Evolutionary conservation across 1,284 basidiomycete species (phyloP).

Genomic region (Trichosporon faecale): DNA sequence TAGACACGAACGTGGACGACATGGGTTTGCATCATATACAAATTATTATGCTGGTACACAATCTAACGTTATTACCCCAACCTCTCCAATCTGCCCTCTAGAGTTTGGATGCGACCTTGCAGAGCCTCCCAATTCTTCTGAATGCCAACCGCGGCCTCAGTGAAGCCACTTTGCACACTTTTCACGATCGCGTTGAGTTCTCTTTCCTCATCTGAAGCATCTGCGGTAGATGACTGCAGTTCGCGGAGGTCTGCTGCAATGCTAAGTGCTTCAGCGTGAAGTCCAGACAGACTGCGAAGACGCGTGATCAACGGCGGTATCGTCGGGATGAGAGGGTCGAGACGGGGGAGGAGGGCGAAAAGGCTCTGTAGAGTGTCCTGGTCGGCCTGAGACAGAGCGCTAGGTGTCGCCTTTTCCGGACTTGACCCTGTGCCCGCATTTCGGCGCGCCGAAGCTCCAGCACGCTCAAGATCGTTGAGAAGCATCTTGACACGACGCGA

Average conservation of each 20-base stretch:
- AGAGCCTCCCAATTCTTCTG: constrained; percentile 65
- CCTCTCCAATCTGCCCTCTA: constrained; percentile 51
- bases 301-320: constrained; percentile 87
- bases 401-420: constrained; percentile 23
- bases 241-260: constrained; percentile 61
- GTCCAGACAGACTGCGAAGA: constrained; percentile 71
- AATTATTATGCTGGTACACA: not conserved
- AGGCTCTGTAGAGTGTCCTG: constrained; percentile 59
- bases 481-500: constrained; percentile 89
- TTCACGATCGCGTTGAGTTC: constrained; percentile 68
- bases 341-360: constrained; percentile 72
- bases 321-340: constrained; percentile 82
- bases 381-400: constrained; percentile 55
- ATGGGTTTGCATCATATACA: not conserved
- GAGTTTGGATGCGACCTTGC: constrained; percentile 57
- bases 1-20: not conserved
- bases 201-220: constrained; percentile 61
- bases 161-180: constrained; percentile 68
- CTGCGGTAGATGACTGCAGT: constrained; percentile 69
- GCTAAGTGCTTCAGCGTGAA: constrained; percentile 77
- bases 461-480: constrained; percentile 85
- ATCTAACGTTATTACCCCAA: constrained; percentile 1
- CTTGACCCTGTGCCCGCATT: not conserved
- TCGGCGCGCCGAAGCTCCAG: constrained; percentile 58
- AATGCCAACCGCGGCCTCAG: constrained; percentile 68